Percentiles rank a stretch among this genome's conserved stretches.
Conservation (phyloP, 2,329 filamentous ascomycete species). For the Davidsoniella australis region DNA sequence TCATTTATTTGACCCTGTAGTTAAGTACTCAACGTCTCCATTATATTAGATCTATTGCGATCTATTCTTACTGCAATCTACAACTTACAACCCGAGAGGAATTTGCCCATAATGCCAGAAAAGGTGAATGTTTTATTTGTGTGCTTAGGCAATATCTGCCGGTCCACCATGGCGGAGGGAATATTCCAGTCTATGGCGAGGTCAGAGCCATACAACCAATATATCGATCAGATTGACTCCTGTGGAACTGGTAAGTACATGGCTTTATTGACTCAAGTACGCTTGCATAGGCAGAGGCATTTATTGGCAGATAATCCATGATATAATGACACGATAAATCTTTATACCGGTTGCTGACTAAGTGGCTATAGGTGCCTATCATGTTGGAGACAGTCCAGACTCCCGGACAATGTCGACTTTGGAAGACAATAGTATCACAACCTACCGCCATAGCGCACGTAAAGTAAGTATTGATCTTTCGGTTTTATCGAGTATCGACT, state of each 20-base stretch:
- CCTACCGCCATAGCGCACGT: constrained; percentile 62
- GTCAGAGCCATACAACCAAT: constrained; percentile 39
- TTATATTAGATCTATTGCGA: too few relatives aligned
- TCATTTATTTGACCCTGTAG: too few relatives aligned
- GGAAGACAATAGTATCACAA: constrained; percentile 51
- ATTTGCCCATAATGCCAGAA: too few relatives aligned
- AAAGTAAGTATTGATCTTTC: constrained; percentile 34
- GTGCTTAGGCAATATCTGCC: constrained; percentile 91
- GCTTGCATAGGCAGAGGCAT: neutral
- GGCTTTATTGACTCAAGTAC: neutral
- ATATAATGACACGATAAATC: too few relatives aligned
- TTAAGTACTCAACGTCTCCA: too few relatives aligned
- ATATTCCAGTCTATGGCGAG: constrained; percentile 61
- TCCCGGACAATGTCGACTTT: constrained; percentile 63
- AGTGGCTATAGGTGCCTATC: constrained; percentile 49
- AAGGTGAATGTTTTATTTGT: constrained; percentile 70
- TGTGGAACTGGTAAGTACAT: constrained; percentile 53
- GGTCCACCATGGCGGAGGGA: constrained; percentile 89
- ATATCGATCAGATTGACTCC: constrained; percentile 59
- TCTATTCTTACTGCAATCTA: too few relatives aligned
- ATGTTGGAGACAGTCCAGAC: constrained; percentile 61
- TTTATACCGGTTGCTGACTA: neutral
- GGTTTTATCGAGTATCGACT: constrained; percentile 9
- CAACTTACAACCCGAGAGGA: too few relatives aligned
- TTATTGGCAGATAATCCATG: too few relatives aligned